Conservation (phyloP, 2,329 filamentous ascomycete species). For the Trichoderma oligosporum region DNA sequence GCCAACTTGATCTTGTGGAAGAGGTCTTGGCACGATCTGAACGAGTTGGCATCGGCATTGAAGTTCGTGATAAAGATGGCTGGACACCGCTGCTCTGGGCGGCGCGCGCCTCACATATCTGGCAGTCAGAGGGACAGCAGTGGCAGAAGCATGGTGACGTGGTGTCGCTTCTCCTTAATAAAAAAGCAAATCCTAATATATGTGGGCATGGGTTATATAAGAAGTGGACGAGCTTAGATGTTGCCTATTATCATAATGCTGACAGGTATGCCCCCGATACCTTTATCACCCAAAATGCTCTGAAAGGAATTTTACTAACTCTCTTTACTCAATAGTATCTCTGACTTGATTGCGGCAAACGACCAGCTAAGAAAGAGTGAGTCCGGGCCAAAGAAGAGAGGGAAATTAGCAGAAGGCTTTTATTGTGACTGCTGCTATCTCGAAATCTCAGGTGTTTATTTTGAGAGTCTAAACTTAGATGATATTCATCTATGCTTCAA, state of each 20-base stretch:
- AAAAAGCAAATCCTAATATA: neutral
- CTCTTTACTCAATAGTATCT: neutral
- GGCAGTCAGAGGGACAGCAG: neutral
- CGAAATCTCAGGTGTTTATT: neutral
- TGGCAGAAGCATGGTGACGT: neutral
- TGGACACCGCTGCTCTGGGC: constrained; percentile 11
- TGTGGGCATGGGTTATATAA: neutral
- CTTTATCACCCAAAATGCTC: neutral
- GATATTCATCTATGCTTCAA: neutral
- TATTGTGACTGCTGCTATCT: neutral
- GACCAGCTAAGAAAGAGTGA: neutral
- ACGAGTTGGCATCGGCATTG: neutral
- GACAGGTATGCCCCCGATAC: neutral
- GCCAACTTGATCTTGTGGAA: neutral
- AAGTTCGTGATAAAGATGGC: neutral
- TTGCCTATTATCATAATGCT: constrained; percentile 1
- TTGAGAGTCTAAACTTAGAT: neutral
- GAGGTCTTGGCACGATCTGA: neutral
- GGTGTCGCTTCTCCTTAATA: neutral
- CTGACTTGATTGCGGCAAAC: neutral
- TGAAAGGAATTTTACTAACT: neutral
- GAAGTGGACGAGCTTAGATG: neutral
- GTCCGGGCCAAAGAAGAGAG: neutral
- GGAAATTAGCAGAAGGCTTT: neutral
- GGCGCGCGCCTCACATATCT: neutral